phyloP scores from a whole-genome alignment of 139 green algal genomes.

The Coelastrella sp. region DNA sequence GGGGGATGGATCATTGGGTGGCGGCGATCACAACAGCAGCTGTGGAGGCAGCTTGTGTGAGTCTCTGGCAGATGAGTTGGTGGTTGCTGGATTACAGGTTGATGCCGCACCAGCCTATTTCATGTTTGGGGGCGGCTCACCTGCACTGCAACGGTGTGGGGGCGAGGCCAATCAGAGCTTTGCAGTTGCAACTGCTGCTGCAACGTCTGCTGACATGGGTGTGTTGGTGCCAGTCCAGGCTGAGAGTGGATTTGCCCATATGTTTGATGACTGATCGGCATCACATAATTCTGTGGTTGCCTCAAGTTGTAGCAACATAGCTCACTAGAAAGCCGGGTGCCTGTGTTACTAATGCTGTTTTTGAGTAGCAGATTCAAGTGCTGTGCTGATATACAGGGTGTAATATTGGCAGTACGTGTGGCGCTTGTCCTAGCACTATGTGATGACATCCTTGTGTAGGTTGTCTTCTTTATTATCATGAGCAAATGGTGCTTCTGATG shows the following conservation, averaged over 20 bases:
- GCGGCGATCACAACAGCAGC: neutral
- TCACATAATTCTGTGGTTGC: neutral
- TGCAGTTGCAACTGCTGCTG: neutral
- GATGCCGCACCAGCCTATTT: slow-evolving; percentile 1
- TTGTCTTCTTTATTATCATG: no score
- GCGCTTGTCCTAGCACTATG: no score
- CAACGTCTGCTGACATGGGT: neutral
- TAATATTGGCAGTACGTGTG: no score
- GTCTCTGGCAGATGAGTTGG: slow-evolving; percentile 20
- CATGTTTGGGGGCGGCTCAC: neutral
- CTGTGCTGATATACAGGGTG: no score
- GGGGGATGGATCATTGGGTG: neutral
- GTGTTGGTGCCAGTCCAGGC: neutral
- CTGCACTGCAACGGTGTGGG: neutral
- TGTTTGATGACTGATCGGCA: slow-evolving; percentile 23
- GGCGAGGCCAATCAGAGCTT: neutral
- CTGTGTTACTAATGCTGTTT: neutral
- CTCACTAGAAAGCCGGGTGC: neutral
- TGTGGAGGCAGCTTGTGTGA: slow-evolving; percentile 34
- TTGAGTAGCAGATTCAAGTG: slow-evolving; percentile 5
- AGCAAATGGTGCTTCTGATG: no score
- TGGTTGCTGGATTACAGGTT: slow-evolving; percentile 5
- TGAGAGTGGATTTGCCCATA: slow-evolving; percentile 6
- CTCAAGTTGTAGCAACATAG: neutral
- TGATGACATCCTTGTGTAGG: no score